Evolutionary conservation across 2,329 filamentous ascomycete species (phyloP).

Genomic region (Capronia americana): DNA sequence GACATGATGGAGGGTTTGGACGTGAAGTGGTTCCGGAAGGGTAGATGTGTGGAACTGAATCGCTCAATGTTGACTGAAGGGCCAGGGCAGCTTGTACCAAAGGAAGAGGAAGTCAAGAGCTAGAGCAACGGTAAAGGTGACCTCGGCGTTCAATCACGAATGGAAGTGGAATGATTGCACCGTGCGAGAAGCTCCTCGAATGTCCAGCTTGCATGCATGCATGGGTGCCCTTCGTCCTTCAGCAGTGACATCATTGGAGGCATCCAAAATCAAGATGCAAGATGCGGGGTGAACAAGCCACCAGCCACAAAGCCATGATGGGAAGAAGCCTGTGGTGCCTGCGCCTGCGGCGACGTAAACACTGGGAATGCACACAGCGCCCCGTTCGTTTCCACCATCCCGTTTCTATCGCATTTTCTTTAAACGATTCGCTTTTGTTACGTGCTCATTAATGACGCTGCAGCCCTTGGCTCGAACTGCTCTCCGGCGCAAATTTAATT

Average conservation of each 20-base stretch:
- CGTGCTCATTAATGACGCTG: background rate
- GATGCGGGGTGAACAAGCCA: constrained; percentile 1
- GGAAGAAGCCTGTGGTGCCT: background rate
- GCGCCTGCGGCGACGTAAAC: constrained; percentile 21
- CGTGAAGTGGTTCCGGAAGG: constrained; percentile 36
- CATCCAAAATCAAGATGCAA: background rate
- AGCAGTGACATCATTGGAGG: constrained; percentile 32
- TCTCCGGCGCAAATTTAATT: background rate
- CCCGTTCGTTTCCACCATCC: background rate
- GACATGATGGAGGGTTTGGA: constrained; percentile 37
- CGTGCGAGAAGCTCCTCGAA: constrained; percentile 10
- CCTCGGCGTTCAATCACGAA: constrained; percentile 6
- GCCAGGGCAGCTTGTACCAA: background rate
- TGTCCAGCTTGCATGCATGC: background rate
- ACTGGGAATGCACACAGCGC: background rate
- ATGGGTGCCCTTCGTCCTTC: constrained; percentile 10
- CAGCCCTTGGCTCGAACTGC: background rate
- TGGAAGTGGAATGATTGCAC: constrained; percentile 21
- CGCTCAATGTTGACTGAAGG: constrained; percentile 33
- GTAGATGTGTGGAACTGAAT: constrained; percentile 33
- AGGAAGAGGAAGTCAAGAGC: background rate
- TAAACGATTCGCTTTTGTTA: background rate
- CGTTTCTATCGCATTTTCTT: background rate
- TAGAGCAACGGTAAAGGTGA: constrained; percentile 6
- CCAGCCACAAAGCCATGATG: background rate